Conservation (phyloP, 2,329 filamentous ascomycete species). For the Tolypocladium capitatum region DNA sequence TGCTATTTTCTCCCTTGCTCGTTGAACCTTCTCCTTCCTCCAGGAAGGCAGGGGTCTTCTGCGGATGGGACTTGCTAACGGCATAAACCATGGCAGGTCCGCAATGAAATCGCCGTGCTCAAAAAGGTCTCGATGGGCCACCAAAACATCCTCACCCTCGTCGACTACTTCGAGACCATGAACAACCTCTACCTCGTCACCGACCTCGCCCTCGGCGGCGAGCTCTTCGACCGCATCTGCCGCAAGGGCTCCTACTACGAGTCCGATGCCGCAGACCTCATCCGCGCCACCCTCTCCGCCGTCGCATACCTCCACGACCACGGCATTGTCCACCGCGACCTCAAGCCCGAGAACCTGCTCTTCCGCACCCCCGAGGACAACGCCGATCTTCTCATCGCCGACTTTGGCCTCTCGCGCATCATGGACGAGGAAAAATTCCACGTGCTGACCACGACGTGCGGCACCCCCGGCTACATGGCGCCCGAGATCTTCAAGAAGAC, state of each 20-base stretch:
- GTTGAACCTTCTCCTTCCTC: not conserved
- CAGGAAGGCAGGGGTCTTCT: not conserved
- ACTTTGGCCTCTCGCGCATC: constrained; percentile 89
- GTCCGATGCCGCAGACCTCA: constrained; percentile 87
- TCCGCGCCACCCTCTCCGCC: constrained; percentile 89
- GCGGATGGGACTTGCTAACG: not conserved
- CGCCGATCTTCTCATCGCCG: constrained; percentile 88
- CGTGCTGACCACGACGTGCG: constrained; percentile 92
- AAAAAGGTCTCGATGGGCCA: constrained; percentile 99
- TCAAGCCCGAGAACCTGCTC: constrained; percentile 94
- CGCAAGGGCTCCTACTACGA: constrained; percentile 98
- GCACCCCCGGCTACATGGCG: constrained; percentile 97
- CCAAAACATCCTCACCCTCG: constrained; percentile 91
- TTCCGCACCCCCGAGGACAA: constrained; percentile 98
- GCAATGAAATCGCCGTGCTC: constrained; percentile 94
- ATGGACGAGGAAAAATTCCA: constrained; percentile 99
- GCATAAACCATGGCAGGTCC: constrained; percentile 46
- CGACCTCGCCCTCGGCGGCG: constrained; percentile 87
- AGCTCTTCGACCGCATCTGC: constrained; percentile 97
- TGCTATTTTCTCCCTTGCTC: not conserved
- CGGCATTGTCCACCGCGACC: constrained; percentile 92
- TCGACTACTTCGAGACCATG: constrained; percentile 99
- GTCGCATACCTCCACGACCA: constrained; percentile 98
- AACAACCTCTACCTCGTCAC: constrained; percentile 98
- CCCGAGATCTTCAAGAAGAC: constrained; percentile 99